Conservation (phyloP, 148 eudicot species). For the Rhododendron ovatum region DNA sequence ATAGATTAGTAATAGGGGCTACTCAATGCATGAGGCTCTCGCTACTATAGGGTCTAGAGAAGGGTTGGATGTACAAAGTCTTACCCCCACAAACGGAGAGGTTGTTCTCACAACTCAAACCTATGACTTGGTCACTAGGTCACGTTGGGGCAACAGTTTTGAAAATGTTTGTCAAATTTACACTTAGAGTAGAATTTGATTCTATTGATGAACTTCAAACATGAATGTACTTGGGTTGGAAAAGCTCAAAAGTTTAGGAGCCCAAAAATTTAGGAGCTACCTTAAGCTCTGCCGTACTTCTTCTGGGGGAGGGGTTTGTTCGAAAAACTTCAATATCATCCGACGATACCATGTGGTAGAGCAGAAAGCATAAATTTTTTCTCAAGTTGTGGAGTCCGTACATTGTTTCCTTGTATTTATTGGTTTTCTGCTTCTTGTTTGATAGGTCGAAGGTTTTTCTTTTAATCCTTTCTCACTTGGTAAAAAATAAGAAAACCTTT, state of each 20-base stretch:
- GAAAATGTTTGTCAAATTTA: background rate
- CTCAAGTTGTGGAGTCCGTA: background rate
- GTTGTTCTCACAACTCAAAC: background rate
- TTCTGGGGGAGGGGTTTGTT: background rate
- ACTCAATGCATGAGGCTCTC: background rate
- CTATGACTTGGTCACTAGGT: background rate
- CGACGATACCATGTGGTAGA: background rate
- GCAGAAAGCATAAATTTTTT: background rate
- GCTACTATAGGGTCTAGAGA: background rate
- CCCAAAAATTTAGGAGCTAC: background rate
- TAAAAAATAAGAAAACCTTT: background rate
- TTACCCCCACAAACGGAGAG: background rate
- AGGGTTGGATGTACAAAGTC: background rate
- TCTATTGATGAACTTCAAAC: background rate
- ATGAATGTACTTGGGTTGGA: background rate
- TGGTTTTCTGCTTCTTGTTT: background rate
- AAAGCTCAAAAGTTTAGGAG: background rate
- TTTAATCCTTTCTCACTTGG: background rate
- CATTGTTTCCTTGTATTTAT: background rate
- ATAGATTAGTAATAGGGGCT: background rate
- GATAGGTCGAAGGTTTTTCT: background rate
- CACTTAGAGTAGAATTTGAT: background rate
- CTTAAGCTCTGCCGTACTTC: background rate
- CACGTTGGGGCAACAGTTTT: background rate
- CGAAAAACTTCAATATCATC: background rate